Conservation (phyloP, 1,139 yeast genomes). For the Yamadazyma diddensiae region DNA sequence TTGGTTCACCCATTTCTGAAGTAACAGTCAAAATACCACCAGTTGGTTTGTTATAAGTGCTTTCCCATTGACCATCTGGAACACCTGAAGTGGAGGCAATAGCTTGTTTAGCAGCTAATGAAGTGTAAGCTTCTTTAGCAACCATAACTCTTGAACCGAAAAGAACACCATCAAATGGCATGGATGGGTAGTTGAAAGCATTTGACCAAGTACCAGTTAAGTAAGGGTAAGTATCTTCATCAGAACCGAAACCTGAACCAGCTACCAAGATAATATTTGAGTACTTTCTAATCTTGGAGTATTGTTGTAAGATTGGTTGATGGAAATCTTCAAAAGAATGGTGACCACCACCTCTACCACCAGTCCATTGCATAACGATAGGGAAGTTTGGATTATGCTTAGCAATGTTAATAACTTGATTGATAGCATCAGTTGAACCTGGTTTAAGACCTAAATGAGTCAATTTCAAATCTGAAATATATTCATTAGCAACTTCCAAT, state of each 20-base stretch:
- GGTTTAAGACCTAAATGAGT: slow-evolving; percentile 97
- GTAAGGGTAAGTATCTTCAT: slow-evolving; percentile 95
- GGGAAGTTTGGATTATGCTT: slow-evolving; percentile 96
- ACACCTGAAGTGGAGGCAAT: slow-evolving; percentile 92
- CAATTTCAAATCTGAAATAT: slow-evolving; percentile 86
- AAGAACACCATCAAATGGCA: slow-evolving; percentile 98
- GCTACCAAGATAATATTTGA: slow-evolving; percentile 86
- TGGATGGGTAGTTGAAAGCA: slow-evolving; percentile 84
- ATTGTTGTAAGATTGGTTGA: slow-evolving; percentile 94
- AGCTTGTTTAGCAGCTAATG: slow-evolving; percentile 89
- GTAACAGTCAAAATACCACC: slow-evolving; percentile 96
- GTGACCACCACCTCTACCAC: slow-evolving; percentile 99
- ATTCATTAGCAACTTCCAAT: slow-evolving; percentile 93
- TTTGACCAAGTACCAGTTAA: slow-evolving; percentile 95
- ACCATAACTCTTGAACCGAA: slow-evolving; percentile 98
- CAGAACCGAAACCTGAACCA: slow-evolving; percentile 98
- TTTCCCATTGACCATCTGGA: slow-evolving; percentile 85
- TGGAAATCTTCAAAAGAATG: slow-evolving; percentile 99
- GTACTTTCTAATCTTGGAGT: slow-evolving; percentile 89
- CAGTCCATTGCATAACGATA: slow-evolving; percentile 97
- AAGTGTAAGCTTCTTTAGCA: slow-evolving; percentile 93
- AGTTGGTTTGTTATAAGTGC: slow-evolving; percentile 88
- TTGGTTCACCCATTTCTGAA: slow-evolving; percentile 99
- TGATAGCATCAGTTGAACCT: slow-evolving; percentile 91
- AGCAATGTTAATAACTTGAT: slow-evolving; percentile 84